A percentile compares a stretch with the other conserved stretches of the same genome.
phyloP scores from a whole-genome alignment of 768 basidiomycete genomes.

The Tylopilus subfusipes region DNA sequence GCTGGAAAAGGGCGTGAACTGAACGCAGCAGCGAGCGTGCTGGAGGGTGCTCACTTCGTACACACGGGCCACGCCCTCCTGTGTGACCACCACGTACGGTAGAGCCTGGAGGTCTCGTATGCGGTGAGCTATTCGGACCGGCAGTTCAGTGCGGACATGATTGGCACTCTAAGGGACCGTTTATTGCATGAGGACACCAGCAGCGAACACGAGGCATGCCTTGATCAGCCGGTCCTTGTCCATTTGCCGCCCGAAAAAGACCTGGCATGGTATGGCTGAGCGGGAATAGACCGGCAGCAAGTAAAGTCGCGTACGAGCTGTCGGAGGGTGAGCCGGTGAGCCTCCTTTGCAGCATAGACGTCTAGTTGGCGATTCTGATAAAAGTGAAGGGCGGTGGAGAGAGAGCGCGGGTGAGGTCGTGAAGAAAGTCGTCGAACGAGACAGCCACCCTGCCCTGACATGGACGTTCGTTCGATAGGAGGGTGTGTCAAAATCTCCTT shows the following conservation, averaged over 20 bases:
- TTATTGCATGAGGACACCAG: not conserved
- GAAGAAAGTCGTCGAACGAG: constrained; percentile 6
- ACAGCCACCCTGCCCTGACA: constrained; percentile 24
- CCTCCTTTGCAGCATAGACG: constrained; percentile 69
- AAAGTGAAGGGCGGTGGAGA: constrained; percentile 54
- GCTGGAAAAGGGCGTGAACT: constrained; percentile 36
- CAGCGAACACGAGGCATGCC: constrained; percentile 34
- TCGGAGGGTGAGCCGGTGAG: constrained; percentile 68
- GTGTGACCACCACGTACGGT: constrained; percentile 83
- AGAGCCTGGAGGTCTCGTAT: constrained; percentile 82
- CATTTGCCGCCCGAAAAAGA: constrained; percentile 85
- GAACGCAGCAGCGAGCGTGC: not conserved
- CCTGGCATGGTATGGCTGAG: constrained; percentile 39
- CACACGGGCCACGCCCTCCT: constrained; percentile 77
- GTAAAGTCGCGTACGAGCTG: constrained; percentile 57
- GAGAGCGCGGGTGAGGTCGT: constrained; percentile 17
- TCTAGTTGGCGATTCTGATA: constrained; percentile 84
- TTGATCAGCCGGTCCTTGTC: constrained; percentile 74
- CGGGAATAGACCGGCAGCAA: not conserved
- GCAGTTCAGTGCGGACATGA: constrained; percentile 86
- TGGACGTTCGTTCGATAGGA: constrained; percentile 5
- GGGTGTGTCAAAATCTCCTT: no score
- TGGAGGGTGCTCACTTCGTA: constrained; percentile 61
- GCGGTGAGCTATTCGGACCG: constrained; percentile 83
- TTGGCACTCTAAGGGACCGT: constrained; percentile 67